These are phyloP conservation scores for Aureobasidium namibiae DNA, from an alignment of 2,329 filamentous ascomycete species.

Conservation along the genomic window DNA sequence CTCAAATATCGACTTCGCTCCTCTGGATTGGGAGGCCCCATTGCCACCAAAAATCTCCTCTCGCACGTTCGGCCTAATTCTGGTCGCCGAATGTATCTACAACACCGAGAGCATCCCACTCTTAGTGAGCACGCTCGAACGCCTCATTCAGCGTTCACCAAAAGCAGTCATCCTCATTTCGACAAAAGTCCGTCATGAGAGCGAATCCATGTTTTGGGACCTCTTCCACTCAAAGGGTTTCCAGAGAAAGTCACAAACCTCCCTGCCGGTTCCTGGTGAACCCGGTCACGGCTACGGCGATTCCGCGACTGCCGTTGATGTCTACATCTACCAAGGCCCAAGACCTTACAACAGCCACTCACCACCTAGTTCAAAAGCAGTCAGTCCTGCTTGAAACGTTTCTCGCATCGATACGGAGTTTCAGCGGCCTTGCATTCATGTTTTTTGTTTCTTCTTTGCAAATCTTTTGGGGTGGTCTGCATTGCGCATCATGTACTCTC, in stretches of 20 bases:
- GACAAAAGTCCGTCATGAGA: constrained; percentile 60
- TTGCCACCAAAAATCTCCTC: constrained; percentile 32
- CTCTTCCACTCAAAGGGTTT: constrained; percentile 38
- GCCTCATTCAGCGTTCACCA: constrained; percentile 41
- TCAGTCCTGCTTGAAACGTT: not conserved
- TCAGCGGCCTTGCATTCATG: not conserved
- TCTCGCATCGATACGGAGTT: not conserved
- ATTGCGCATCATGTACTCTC: not conserved
- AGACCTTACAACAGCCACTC: not conserved
- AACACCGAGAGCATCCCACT: constrained; percentile 59
- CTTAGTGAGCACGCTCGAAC: constrained; percentile 50
- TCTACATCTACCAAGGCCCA: constrained; percentile 26
- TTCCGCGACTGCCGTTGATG: constrained; percentile 26
- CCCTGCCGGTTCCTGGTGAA: constrained; percentile 24
- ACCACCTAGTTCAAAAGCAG: not conserved
- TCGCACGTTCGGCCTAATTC: constrained; percentile 48
- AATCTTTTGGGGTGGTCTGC: not conserved
- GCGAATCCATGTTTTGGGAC: constrained; percentile 58
- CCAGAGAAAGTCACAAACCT: constrained; percentile 22
- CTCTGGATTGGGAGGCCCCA: constrained; percentile 56
- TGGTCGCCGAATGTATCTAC: constrained; percentile 67
- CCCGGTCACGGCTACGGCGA: constrained; percentile 29
- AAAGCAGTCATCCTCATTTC: constrained; percentile 49
- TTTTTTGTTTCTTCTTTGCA: not conserved
- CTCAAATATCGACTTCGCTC: constrained; percentile 39